Conservation (phyloP, 2,329 filamentous ascomycete genomes). For the Sarocladium kiliense region DNA sequence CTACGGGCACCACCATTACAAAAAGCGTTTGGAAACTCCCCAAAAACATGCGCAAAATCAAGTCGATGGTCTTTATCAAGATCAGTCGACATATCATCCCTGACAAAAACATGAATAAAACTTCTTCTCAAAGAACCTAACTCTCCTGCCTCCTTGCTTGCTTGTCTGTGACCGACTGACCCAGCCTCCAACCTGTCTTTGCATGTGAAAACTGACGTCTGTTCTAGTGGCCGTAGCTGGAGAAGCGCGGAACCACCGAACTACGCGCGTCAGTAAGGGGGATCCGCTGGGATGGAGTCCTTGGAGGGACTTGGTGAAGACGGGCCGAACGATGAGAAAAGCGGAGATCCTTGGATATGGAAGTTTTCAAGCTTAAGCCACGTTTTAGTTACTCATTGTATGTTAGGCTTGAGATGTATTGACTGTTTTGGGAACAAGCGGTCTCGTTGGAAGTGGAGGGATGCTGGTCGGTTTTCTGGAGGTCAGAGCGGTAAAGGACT, state of each 20-base stretch:
- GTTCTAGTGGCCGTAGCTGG: too few relatives aligned
- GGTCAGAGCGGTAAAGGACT: too few relatives aligned
- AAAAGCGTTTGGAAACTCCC: constrained; percentile 6
- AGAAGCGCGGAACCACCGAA: too few relatives aligned
- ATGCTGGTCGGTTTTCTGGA: too few relatives aligned
- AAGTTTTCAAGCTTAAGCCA: neutral
- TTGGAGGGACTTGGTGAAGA: neutral
- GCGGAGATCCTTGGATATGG: neutral
- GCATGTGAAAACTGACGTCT: neutral
- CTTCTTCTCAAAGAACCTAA: neutral
- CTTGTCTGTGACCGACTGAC: neutral
- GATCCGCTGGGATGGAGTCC: too few relatives aligned
- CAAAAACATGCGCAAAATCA: constrained; percentile 9
- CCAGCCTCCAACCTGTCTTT: neutral
- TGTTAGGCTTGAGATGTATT: too few relatives aligned
- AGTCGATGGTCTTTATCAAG: neutral
- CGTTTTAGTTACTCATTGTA: too few relatives aligned
- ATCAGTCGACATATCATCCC: neutral
- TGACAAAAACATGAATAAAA: constrained; percentile 10
- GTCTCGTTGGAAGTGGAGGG: neutral
- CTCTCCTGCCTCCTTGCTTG: neutral
- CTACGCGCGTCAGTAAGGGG: neutral
- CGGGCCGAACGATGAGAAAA: neutral
- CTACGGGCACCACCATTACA: neutral
- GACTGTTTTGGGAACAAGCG: too few relatives aligned